Base-by-base conservation (phyloP, 139 green algal genomes). In the Zygnema circumcarinatum region DNA sequence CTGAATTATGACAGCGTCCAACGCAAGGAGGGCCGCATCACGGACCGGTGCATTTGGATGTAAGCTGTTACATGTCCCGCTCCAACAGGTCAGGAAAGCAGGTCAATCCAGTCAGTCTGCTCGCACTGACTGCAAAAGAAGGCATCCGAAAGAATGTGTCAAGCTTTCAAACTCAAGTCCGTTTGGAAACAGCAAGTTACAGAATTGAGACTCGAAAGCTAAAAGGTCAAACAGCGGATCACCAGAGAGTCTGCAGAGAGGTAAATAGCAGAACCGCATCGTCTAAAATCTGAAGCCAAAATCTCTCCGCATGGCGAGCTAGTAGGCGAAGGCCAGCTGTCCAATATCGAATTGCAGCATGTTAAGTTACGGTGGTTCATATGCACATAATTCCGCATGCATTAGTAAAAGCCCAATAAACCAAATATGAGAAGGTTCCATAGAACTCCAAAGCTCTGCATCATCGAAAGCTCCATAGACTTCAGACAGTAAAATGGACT, bases 201-300 rank as follows among this genome's bases (percentile, higher is more conserved):
- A 72, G n/a, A n/a, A n/a, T n/a, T n/a, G n/a, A n/a, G n/a, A n/a
- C n/a, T n/a, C n/a, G n/a, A n/a, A n/a, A n/a, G n/a, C n/a, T n/a
- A n/a, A n/a, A n/a, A n/a, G n/a, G n/a, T n/a, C n/a, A n/a, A n/a
- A n/a, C n/a, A n/a, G n/a, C n/a, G n/a, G n/a, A n/a, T n/a, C 16
- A 78, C 69, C 69, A 78, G 11, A 39, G 36, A 41, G 35, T 38
- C 16, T 78, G 69, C 7, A 78, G 69, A 39, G 35, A 78, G 69
- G 69, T 78, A 41, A 78, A 78, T 22, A 41, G 35, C 3, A 16
- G 35, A 16, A 41, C 7, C 3, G 35, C 69, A 41, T 78, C 69
- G 11, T 52, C 35, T 11, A 78, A 41, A 3, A 78, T 3, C 7
- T 38, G 16, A 39, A 78, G 69, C 35, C 69, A 41, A 41, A 78